Base-by-base conservation (phyloP, 352 stramenopile genomes). In the Elongisporangium undulatum region DNA sequence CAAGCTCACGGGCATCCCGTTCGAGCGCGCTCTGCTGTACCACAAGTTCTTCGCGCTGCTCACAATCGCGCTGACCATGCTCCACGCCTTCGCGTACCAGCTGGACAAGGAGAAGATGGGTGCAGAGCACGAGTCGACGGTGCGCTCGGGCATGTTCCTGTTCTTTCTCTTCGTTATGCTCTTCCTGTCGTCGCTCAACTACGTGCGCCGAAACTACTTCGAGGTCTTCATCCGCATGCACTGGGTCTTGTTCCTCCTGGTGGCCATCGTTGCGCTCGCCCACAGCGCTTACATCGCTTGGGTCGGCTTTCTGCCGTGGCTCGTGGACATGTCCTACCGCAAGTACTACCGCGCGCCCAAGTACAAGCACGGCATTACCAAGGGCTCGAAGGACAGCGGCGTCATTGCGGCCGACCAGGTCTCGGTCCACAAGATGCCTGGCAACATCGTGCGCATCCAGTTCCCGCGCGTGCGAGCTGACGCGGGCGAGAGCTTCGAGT, bases 11-110 rank as follows among this genome's bases (percentile, higher is more conserved):
- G 77, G 74, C 1, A 61, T 87, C 13, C 70, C 77, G 5, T 87
- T 79, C 52, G 77, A 87, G 45, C 74, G 77, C 6, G 70, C 59
- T 53, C 51, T 87, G n/a, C 69, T 80, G n/a, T 84, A 84, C 62
- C 77, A 84, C 66, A 82, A 79, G 52, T 39, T 79, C 6, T 68
- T 72, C 0, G 77, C 59, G 2, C 16, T 74, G 9, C 50, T 79
- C 3, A 66, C 72, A 3, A 67, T 81, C 41, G 51, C 79, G 20
- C 56, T 82, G 2, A 56, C 65, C 12, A 62, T 17, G 1, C 52
- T 84, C 10, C 74, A 87, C 51, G 77, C 67, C 0, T 45, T 82
- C 21, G 55, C 72, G 4, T 84, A 83, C 41, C 24, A 79, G 12
- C 62, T 85, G 16, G 59, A 63, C 58, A 63, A 64, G 13, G 61